Base-by-base conservation (phyloP, 768 basidiomycete genomes). In the Cytidiella melzeri region DNA sequence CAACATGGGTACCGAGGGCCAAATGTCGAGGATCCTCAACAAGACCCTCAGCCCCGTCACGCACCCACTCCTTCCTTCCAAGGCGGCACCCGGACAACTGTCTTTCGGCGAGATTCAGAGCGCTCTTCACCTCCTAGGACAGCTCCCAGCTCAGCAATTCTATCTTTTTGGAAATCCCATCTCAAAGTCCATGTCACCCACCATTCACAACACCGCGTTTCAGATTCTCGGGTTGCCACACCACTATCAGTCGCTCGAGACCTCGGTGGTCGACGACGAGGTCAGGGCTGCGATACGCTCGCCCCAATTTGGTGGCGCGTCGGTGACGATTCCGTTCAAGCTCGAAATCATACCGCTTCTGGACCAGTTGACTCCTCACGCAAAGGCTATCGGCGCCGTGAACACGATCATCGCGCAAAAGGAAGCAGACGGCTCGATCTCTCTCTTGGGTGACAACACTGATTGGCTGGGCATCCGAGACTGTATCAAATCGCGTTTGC, bases 281-380 rank as follows among this genome's bases (percentile, higher is more conserved):
- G 73, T 95, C 59, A 78, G 77, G 62, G 67, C 74, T 2, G 73
- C 81, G 2, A 73, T 97, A 18, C 65, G 71, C 1, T 70, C 77
- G 3, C 75, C 80, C 1, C 79, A 83, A 41, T 98, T 98, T 63
- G 95, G 96, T 6, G 96, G 96, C 0, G 96, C 93, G 13, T 92
- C 89, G 4, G 92, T 98, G 23, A 99, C 96, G 18, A 97, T 98
- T 55, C 96, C 96, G 1, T 84, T 85, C 74, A 99, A 99, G 68
- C 72, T 95, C 34, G 87, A 91, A 52, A 74, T 98, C 55, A 91
- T 98, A 42, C 80, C 87, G 1, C 71, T 87, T 4, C 77, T 99
- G 44, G 87, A 94, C 60, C 68, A 71, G 46, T 67, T 97, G 37
- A 87, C 93, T 0, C 79, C 82, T 0, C 83, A 92, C 19, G 96